Conservation (phyloP, 306 rosid genomes). For the Malus sieversii region DNA sequence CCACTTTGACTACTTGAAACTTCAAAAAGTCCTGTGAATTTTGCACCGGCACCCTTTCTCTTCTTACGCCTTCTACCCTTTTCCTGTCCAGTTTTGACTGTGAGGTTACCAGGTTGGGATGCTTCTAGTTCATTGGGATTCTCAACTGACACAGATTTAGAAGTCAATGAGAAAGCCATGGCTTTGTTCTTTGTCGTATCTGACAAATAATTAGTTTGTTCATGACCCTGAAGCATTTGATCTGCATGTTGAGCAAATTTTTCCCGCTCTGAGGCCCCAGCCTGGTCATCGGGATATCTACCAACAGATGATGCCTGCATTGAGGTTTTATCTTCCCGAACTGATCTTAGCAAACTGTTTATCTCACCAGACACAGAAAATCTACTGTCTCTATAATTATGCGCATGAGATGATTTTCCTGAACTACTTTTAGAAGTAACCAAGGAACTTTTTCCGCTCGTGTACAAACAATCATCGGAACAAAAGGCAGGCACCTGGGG, state of each 20-base stretch:
- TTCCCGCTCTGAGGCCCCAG: slow-evolving; percentile 18
- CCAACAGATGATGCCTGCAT: slow-evolving; percentile 21
- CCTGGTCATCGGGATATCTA: slow-evolving; percentile 26
- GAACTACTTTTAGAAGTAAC: slow-evolving; percentile 22
- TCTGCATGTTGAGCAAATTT: slow-evolving; percentile 22
- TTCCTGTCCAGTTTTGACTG: slow-evolving; percentile 63
- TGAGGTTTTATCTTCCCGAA: slow-evolving; percentile 22
- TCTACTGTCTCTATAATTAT: slow-evolving; percentile 28
- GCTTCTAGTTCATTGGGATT: slow-evolving; percentile 33
- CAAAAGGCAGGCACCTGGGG: slow-evolving; percentile 34
- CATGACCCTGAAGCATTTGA: slow-evolving; percentile 20
- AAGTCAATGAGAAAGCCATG: slow-evolving; percentile 19
- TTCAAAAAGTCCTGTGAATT: slow-evolving; percentile 49
- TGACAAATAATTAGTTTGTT: slow-evolving; percentile 16
- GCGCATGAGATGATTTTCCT: slow-evolving; percentile 27
- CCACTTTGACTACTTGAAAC: slow-evolving; percentile 97
- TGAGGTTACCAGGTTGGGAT: slow-evolving; percentile 39
- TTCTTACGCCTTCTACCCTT: slow-evolving; percentile 65
- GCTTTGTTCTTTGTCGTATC: slow-evolving; percentile 34
- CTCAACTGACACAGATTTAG: slow-evolving; percentile 26
- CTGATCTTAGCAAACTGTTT: slow-evolving; percentile 27
- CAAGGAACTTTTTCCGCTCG: slow-evolving; percentile 27
- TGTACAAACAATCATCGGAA: slow-evolving; percentile 36
- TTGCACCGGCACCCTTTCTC: slow-evolving; percentile 54
- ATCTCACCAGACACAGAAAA: slow-evolving; percentile 35